Evolutionary conservation across 495 filamentous ascomycete species (phyloP).

Genomic region (Trichoderma virens): DNA sequence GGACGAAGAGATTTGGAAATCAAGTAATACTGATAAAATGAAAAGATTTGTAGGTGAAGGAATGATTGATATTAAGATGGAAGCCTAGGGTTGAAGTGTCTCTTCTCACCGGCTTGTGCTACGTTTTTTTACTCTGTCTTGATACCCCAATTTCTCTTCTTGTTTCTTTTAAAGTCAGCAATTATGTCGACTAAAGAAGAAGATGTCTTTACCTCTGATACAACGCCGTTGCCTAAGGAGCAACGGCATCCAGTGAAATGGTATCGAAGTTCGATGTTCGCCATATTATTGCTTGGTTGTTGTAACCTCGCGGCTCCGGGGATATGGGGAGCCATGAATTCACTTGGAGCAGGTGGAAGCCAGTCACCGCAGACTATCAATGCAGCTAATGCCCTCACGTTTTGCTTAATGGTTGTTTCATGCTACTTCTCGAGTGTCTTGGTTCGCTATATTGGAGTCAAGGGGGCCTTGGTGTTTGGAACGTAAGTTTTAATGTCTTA

Average conservation of each 20-base stretch:
- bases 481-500: constrained; percentile 26
- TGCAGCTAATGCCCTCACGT: constrained; percentile 59
- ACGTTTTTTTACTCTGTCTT: no score
- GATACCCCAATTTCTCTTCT: not conserved
- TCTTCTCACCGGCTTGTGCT: not conserved
- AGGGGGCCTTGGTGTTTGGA: constrained; percentile 55
- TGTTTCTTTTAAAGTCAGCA: not conserved
- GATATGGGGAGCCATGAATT: constrained; percentile 65
- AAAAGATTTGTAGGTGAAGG: not conserved
- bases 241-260: constrained; percentile 46
- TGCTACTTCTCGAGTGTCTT: constrained; percentile 49
- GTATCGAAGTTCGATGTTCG: constrained; percentile 57
- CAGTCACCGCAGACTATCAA: constrained; percentile 59
- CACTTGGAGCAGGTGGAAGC: constrained; percentile 56
- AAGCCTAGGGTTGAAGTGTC: no score
- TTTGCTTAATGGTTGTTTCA: constrained; percentile 57
- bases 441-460: constrained; percentile 54
- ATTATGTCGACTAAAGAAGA: not conserved
- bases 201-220: not conserved
- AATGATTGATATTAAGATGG: not conserved
- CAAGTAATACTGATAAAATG: not conserved
- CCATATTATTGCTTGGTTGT: constrained; percentile 54
- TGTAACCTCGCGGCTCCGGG: constrained; percentile 59
- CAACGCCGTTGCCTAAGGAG: constrained; percentile 17
- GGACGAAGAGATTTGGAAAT: not conserved